Base-by-base conservation (phyloP, 179 eudicot species). In the Beta macrorhiza region DNA sequence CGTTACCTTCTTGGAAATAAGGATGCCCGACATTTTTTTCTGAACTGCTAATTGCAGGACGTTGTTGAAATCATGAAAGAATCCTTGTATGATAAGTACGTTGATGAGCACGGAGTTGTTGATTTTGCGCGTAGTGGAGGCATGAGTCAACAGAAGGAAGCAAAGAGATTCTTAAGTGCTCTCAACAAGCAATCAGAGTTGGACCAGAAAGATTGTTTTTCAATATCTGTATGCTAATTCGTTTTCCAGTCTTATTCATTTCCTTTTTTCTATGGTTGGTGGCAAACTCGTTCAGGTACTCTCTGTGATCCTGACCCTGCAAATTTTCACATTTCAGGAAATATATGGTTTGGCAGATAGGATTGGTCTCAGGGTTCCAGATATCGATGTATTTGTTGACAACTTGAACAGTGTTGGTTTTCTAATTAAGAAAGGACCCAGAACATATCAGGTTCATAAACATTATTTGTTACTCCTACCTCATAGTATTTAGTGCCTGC, bases 101-200 rank as follows among this genome's bases (percentile, higher is more conserved):
- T 94, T 17, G 92, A 96, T 78, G 99, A 96, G 83, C 93, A 91
- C 72, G 99, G 99, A 59, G 82, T 89, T 74, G 87, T 96, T 77
- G 99, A 96, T 87, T 96, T 90, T 81, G 94, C 94, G 62, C 92
- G 97, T 78, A 91, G 98, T 82, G 99, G 99, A 61, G 99, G 99
- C 67, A 97, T 97, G 99, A 94, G 98, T 78, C 98, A 91, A 77
- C 97, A 89, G 75, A 97, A 97, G 89, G 98, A 97, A 90, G 95
- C 98, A 78, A 94, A 97, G 76, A 88, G 98, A 82, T 96, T 96
- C 85, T 83, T 94, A 82, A 89, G 88, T 87, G 96, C 97, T 78
- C 92, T 94, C 82, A 94, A 91, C 82, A 89, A 88, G 87, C 97
- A 91, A 81, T 92, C 98, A 69, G 98, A 97, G 82, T 83, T 89